These are phyloP conservation scores for Yarrowia phangngaensis DNA, from an alignment of 805 yeast genomes.

Conservation along the genomic window DNA sequence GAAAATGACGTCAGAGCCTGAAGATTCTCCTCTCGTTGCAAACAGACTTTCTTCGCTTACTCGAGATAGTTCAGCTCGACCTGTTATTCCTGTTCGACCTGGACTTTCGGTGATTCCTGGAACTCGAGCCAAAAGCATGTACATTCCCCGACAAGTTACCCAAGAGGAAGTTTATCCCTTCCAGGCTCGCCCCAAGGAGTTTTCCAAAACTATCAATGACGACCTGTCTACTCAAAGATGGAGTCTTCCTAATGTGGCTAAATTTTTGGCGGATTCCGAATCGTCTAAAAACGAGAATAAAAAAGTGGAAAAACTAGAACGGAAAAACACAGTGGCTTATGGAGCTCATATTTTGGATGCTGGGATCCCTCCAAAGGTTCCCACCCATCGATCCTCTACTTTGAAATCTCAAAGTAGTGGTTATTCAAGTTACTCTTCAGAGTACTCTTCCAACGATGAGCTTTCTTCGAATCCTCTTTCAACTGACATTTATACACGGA, in stretches of 20 bases:
- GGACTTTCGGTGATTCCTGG: too few species aligned
- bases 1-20: conserved; percentile 17
- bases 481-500: conserved; percentile 27
- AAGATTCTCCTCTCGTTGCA: conserved; percentile 16
- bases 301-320: conserved; percentile 15
- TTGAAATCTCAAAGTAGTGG: conserved; percentile 14
- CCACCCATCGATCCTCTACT: conserved; percentile 30
- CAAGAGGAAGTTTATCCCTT: conserved; percentile 1
- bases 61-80: neutral
- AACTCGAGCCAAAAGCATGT: conserved; percentile 23
- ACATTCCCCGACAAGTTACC: conserved; percentile 4
- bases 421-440: conserved; percentile 2
- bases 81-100: too few species aligned
- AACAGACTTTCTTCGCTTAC: conserved; percentile 11
- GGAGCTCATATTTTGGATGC: conserved; percentile 29
- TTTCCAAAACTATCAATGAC: conserved; percentile 12
- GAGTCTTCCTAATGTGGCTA: conserved; percentile 3
- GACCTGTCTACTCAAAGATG: conserved; percentile 2
- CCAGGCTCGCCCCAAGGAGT: conserved; percentile 9
- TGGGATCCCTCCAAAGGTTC: conserved; percentile 36
- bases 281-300: too few species aligned
- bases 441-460: conserved; percentile 8
- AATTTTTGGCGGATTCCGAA: conserved; percentile 12
- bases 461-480: neutral
- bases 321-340: conserved; percentile 12